A percentile compares a stretch with the other conserved stretches of the same genome.
phyloP scores from a whole-genome alignment of 1,284 basidiomycete species.

The Prillingera fragicola region DNA sequence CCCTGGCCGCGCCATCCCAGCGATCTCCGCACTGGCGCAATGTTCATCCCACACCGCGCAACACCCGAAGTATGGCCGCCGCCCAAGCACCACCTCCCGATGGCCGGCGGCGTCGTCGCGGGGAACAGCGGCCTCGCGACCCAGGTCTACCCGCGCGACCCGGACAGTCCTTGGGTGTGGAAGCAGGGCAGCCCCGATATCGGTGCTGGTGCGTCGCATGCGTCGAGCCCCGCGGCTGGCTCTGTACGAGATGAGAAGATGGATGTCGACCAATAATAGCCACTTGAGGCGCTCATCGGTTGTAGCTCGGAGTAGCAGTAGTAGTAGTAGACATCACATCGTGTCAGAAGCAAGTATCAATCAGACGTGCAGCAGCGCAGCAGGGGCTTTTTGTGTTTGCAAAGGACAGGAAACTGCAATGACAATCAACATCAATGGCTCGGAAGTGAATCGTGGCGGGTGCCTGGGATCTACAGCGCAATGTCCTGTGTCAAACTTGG shows the following conservation, averaged over 20 bases:
- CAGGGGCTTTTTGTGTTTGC: background rate
- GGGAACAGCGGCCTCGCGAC: constrained; percentile 16
- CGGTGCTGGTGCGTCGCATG: too few species aligned
- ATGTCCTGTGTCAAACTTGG: too few species aligned
- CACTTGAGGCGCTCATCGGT: too few species aligned
- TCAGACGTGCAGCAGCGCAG: background rate
- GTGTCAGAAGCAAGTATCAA: background rate
- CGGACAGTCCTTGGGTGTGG: constrained; percentile 22
- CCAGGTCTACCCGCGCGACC: constrained; percentile 31
- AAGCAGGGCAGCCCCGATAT: background rate
- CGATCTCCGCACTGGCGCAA: too few species aligned
- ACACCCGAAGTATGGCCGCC: constrained; percentile 26
- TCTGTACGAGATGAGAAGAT: background rate
- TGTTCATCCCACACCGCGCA: constrained; percentile 9
- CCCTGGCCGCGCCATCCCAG: too few species aligned
- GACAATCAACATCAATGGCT: too few species aligned
- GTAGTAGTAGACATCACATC: background rate
- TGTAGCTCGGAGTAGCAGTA: background rate
- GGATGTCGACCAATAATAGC: background rate
- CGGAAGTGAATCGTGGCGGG: too few species aligned
- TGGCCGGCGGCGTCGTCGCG: constrained; percentile 4
- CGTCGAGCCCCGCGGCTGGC: too few species aligned
- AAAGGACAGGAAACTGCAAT: too few species aligned
- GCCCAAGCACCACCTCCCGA: constrained; percentile 1
- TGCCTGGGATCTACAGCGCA: too few species aligned